A percentile compares a stretch with the other conserved stretches of the same genome.
Evolutionary conservation across 2,329 filamentous ascomycete species (phyloP).

Genomic region (Chaetomium globosum): DNA sequence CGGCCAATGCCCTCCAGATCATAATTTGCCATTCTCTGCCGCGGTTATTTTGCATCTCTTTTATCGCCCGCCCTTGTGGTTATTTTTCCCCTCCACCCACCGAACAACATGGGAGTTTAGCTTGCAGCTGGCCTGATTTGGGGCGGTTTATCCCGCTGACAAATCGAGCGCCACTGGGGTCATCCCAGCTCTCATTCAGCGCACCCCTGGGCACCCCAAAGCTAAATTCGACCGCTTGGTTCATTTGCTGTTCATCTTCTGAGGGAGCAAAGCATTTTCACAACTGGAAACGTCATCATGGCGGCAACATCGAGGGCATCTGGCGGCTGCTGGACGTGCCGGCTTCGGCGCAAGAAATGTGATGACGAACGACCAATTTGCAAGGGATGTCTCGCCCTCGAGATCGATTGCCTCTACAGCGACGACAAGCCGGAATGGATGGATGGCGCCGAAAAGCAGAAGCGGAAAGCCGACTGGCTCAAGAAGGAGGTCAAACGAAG

Average conservation of each 20-base stretch:
- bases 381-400: conserved; percentile 53
- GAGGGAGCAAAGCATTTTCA: background rate
- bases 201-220: background rate
- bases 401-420: conserved; percentile 59
- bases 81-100: no score
- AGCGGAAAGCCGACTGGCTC: conserved; percentile 55
- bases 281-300: conserved; percentile 16
- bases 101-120: background rate
- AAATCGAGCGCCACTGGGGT: background rate
- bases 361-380: conserved; percentile 58
- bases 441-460: conserved; percentile 55
- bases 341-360: conserved; percentile 64
- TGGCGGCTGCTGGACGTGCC: conserved; percentile 63
- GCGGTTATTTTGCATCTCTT: background rate
- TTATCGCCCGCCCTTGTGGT: no score
- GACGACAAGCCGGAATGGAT: conserved; percentile 60
- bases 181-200: background rate
- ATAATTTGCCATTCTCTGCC: background rate
- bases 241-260: background rate
- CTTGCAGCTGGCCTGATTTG: background rate
- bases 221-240: background rate
- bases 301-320: conserved; percentile 45
- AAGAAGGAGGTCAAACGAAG: conserved; percentile 62
- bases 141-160: conserved; percentile 3
- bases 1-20: background rate